Evolutionary conservation across 2,329 filamentous ascomycete genomes (phyloP).

Genomic region (Plenodomus tracheiphilus): DNA sequence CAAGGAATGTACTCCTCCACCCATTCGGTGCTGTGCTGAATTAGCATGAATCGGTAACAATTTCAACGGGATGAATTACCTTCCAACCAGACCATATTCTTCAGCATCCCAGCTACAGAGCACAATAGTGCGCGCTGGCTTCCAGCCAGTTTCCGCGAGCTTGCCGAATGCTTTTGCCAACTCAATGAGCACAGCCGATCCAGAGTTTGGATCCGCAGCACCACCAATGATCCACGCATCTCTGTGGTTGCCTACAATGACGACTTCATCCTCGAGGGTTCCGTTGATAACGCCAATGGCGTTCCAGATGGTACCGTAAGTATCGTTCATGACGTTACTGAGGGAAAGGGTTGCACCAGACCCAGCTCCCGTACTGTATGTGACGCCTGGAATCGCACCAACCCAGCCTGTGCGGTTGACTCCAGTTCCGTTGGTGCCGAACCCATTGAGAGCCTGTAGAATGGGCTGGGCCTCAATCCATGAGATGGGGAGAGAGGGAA

Average conservation of each 20-base stretch:
- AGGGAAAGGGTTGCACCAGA: constrained; percentile 53
- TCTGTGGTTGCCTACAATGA: constrained; percentile 58
- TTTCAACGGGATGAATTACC: constrained; percentile 11
- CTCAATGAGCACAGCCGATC: constrained; percentile 55
- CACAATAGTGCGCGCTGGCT: constrained; percentile 55
- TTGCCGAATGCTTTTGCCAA: constrained; percentile 55
- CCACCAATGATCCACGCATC: constrained; percentile 60
- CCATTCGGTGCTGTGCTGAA: constrained; percentile 50
- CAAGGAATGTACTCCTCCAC: constrained; percentile 55
- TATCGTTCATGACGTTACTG: constrained; percentile 77
- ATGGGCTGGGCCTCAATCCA: constrained; percentile 80
- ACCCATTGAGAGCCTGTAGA: constrained; percentile 78
- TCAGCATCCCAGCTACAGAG: constrained; percentile 51
- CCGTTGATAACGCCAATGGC: constrained; percentile 70
- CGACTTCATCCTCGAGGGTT: constrained; percentile 60
- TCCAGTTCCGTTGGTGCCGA: constrained; percentile 63
- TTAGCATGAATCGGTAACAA: background rate
- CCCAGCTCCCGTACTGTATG: constrained; percentile 50
- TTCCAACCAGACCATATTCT: constrained; percentile 44
- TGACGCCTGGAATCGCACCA: constrained; percentile 40
- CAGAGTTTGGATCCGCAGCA: constrained; percentile 57
- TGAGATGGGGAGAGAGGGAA: constrained; percentile 85
- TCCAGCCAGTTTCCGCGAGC: constrained; percentile 54
- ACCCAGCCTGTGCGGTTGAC: constrained; percentile 47
- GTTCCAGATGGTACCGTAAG: constrained; percentile 80